Percentiles rank a stretch among this genome's conserved stretches.
These are phyloP conservation scores for Yamadazyma siamensis DNA, from an alignment of 1,139 yeast genomes.

Conservation along the genomic window DNA sequence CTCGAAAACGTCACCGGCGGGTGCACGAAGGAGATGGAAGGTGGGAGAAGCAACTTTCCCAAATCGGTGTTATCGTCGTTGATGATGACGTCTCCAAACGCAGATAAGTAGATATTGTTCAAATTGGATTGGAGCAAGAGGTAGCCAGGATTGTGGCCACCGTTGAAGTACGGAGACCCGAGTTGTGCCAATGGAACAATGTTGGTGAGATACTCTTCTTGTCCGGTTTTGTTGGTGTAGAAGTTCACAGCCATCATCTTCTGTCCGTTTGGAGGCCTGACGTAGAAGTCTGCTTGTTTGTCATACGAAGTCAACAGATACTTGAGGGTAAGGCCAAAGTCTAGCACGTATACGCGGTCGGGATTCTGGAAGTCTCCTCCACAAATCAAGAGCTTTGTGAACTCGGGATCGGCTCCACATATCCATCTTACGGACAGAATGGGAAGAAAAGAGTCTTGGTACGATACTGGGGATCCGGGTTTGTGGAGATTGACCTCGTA, in stretches of 20 bases:
- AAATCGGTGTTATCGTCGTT: constrained; percentile 54
- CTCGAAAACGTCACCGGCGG: constrained; percentile 64
- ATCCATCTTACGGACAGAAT: constrained; percentile 60
- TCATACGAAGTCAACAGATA: constrained; percentile 80
- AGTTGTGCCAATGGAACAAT: constrained; percentile 34
- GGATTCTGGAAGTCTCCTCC: constrained; percentile 61
- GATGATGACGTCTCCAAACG: constrained; percentile 21
- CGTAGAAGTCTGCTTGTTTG: constrained; percentile 74
- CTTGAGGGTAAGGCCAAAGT: constrained; percentile 78
- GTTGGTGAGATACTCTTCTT: constrained; percentile 22
- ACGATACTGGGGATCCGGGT: constrained; percentile 34
- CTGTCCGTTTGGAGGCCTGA: constrained; percentile 52
- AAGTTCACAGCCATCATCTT: constrained; percentile 30
- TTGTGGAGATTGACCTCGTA: constrained; percentile 63
- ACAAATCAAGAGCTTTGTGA: constrained; percentile 66
- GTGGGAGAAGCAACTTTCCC: constrained; percentile 67
- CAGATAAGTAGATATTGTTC: constrained; percentile 43
- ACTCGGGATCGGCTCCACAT: constrained; percentile 77
- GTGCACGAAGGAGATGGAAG: constrained; percentile 72
- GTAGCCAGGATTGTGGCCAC: constrained; percentile 65
- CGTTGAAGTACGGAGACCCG: constrained; percentile 59
- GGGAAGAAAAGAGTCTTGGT: constrained; percentile 19
- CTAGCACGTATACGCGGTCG: constrained; percentile 60
- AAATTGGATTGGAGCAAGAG: constrained; percentile 56
- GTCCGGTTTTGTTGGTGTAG: constrained; percentile 13